These are phyloP conservation scores for Leersia perrieri DNA, from an alignment of 176 grass and related monocot genomes.

Conservation along the genomic window DNA sequence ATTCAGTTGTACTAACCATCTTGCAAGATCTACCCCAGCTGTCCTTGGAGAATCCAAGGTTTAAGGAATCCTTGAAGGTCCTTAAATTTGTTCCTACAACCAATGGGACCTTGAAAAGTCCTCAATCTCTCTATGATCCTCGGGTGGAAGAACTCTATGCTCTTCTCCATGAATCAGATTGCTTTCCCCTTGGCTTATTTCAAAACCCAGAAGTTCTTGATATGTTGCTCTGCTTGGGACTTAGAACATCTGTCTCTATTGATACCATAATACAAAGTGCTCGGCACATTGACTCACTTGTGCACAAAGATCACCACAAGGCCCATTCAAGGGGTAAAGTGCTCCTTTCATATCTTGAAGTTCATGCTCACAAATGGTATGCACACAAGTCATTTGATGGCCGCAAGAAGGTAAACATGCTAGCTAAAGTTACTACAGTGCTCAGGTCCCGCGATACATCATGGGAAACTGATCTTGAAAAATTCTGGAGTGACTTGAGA, in stretches of 20 bases:
- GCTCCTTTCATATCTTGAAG: conserved; percentile 94
- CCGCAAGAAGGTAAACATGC: conserved; percentile 74
- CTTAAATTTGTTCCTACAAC: conserved; percentile 75
- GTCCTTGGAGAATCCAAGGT: conserved; percentile 72
- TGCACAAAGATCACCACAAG: conserved; percentile 82
- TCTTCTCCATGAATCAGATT: conserved; percentile 91
- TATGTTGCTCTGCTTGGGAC: conserved; percentile 80
- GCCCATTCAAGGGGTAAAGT: conserved; percentile 84
- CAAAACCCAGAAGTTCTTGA: conserved; percentile 81
- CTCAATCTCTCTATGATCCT: conserved; percentile 96
- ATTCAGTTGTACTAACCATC: conserved; percentile 71
- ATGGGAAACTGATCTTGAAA: conserved; percentile 69
- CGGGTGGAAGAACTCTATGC: conserved; percentile 84
- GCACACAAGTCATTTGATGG: conserved; percentile 54
- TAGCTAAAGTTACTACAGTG: conserved; percentile 68
- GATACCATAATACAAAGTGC: conserved; percentile 86
- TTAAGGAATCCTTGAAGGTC: conserved; percentile 80
- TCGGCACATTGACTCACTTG: conserved; percentile 75
- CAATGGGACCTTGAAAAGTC: conserved; percentile 68
- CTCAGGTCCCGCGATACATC: conserved; percentile 63
- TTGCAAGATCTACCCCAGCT: conserved; percentile 92
- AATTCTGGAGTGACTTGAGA: conserved; percentile 87
- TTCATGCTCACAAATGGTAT: conserved; percentile 85
- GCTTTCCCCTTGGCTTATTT: conserved; percentile 75
- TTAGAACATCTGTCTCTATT: conserved; percentile 72